Base-by-base conservation (phyloP, 495 filamentous ascomycete species). In the Pyrenula aspistea region DNA sequence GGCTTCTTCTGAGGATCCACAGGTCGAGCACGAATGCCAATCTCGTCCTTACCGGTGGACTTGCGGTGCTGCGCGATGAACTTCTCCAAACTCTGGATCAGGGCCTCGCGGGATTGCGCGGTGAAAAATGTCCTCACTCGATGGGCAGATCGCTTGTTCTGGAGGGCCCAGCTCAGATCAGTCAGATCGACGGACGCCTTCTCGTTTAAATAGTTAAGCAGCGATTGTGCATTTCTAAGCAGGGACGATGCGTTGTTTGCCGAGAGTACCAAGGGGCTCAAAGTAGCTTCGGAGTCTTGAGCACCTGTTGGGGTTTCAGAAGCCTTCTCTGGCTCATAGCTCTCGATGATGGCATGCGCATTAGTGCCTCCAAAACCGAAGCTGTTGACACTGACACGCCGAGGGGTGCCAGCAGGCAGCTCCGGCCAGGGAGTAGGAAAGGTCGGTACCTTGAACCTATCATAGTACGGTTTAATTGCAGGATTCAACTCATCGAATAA, bases 401-500 rank as follows among this genome's bases (percentile, higher is more conserved):
- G 57, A 2, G 54, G 31, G 10, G 56, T 58, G 22, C 50, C 50
- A 24, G 2, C 22, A 20, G 12, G 53, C 22, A 21, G n/a, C 50
- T 24, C n/a, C 8, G n/a, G 19, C 50, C 19, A 20, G 19, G 22
- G n/a, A 20, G n/a, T 52, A 24, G 50, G n/a, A 21, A 19, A 24
- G 22, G 22, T 24, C 22, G 50, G 22, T 20, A 52, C 60, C 4
- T 69, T 8, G 1, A 82, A 67, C 50, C 67, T 42, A 0, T 53
- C 19, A 55, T 68, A 76, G 49, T 68, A 78, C 0, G 72, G 67
- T 49, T 65, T 57, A 1, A 83, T 56, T 1, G 36, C 23, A 0
- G 77, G 77, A 51, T 79, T 81, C 56, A 50, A 49, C 12, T 51
- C 60, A 2, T 59, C 53, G 25, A 84, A 72, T 22, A 75, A 71